These are phyloP conservation scores for Calocera viscosa DNA, from an alignment of 768 basidiomycete genomes.

Conservation along the genomic window DNA sequence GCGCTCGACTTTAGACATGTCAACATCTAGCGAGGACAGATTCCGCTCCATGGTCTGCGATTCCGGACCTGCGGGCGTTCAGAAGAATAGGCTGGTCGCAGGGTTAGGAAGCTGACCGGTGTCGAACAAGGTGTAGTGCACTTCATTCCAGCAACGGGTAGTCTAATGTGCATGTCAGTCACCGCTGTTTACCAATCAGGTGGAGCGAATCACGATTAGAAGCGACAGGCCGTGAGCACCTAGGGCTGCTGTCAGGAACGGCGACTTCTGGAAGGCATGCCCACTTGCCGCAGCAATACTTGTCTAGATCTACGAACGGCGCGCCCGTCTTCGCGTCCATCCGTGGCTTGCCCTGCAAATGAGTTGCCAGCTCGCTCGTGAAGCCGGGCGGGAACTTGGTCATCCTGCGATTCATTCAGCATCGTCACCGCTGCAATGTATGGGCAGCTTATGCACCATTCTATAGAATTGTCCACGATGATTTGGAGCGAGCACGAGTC, in stretches of 20 bases:
- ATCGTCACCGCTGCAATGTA: neutral
- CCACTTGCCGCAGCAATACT: conserved; percentile 53
- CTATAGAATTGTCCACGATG: conserved; percentile 63
- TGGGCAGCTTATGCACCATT: conserved; percentile 43
- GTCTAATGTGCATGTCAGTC: neutral
- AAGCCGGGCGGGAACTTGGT: conserved; percentile 69
- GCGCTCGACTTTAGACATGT: conserved; percentile 42
- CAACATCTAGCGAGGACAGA: conserved; percentile 44
- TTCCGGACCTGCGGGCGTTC: conserved; percentile 46
- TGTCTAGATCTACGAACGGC: conserved; percentile 58
- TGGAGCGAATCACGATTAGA: conserved; percentile 44
- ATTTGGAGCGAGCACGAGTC: conserved; percentile 32
- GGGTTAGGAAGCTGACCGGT: conserved; percentile 25
- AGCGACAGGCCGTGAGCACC: conserved; percentile 80
- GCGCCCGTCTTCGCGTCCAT: conserved; percentile 38
- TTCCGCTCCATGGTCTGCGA: conserved; percentile 63
- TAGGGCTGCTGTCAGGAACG: conserved; percentile 18
- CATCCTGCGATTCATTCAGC: conserved; percentile 42
- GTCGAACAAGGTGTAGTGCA: conserved; percentile 61
- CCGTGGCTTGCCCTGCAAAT: conserved; percentile 41
- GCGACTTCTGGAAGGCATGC: conserved; percentile 3
- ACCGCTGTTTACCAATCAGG: neutral
- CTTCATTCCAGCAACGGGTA: conserved; percentile 20
- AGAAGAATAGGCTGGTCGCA: conserved; percentile 2
- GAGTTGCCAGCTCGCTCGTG: conserved; percentile 53